These are phyloP conservation scores for Quambalaria eucalypti DNA, from an alignment of 1,284 basidiomycete genomes.

Conservation along the genomic window DNA sequence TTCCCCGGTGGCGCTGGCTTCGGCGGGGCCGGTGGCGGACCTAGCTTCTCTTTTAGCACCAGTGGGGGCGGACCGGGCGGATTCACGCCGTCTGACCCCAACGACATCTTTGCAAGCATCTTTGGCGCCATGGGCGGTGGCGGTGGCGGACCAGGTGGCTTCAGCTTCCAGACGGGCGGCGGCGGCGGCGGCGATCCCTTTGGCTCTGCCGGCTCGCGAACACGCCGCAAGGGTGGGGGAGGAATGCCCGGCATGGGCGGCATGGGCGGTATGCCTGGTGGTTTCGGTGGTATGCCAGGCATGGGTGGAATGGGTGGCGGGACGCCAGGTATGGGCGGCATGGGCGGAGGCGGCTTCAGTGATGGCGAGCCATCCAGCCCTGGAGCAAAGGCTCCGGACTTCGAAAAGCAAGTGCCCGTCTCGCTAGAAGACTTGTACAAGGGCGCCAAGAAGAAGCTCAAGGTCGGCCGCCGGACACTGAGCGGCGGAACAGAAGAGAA, in stretches of 20 bases:
- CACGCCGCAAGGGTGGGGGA: constrained; percentile 10
- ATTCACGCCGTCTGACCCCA: constrained; percentile 60
- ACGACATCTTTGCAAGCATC: constrained; percentile 59
- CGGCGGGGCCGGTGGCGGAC: constrained; percentile 25
- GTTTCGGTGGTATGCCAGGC: constrained; percentile 28
- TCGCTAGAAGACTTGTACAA: constrained; percentile 83
- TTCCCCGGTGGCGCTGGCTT: constrained; percentile 16
- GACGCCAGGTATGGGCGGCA: constrained; percentile 17
- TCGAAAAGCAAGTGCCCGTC: constrained; percentile 69
- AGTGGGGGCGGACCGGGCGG: constrained; percentile 33
- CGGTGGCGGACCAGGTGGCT: not conserved
- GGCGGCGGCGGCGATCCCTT: constrained; percentile 26
- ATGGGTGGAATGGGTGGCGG: constrained; percentile 15
- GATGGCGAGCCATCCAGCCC: constrained; percentile 2
- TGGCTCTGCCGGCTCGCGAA: constrained; percentile 7
- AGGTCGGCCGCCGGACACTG: constrained; percentile 67
- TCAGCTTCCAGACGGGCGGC: not conserved
- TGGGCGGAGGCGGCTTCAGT: constrained; percentile 5
- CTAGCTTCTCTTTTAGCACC: constrained; percentile 28
- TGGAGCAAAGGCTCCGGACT: constrained; percentile 56
- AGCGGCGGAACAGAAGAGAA: constrained; percentile 76
- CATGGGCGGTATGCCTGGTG: constrained; percentile 26
- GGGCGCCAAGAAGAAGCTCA: constrained; percentile 80
- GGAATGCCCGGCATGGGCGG: constrained; percentile 37
- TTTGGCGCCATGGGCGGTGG: constrained; percentile 10